Evolutionary conservation across 768 basidiomycete species (phyloP), one percentile per base, ranked within the genome.

Genomic region (Ephemerocybe angulata): DNA sequence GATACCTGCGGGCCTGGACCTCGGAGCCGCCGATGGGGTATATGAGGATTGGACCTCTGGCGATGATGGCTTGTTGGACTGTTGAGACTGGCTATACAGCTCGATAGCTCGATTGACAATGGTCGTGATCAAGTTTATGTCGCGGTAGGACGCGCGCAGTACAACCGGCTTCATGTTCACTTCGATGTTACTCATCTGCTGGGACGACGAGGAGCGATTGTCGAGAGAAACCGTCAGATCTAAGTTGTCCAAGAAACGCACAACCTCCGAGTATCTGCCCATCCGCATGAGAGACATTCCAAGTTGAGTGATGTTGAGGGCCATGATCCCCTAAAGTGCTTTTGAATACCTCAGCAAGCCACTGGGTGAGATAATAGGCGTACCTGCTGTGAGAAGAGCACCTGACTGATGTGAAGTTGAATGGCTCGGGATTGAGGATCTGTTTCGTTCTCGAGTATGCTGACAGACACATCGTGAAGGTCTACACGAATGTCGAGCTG

Each of bases 271-370:
- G 43, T 83, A 76, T 59, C 80, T 80, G 59, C 90, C 91, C 94
- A 99, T 98, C 27, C 81, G 80, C 56, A 86, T 83, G 28, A 99
- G 76, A 2, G 93, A 97, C 96, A 99, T 98, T 21, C 97, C 97
- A 8, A 98, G 77, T 28, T 80, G 81, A 51, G 79, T 84, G 29
- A 98, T 74, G 31, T 82, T 93, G 53, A 98, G 72, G 1, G 94
- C 90, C 57, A 91, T 67, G 31, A 93, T 82, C 6, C 86, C 86
- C 91, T 98, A 46, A 21, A 43, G 21, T 29, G 52, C 31, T 12
- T 11, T n/a, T 41, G 22, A 27, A 56, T 65, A 8, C 38, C 7
- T 17, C 58, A 38, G 22, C 44, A 49, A 24, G 17, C 44, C 12
- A 7, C 5, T 33, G 21, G 28, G 27, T 33, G 31, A 24, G 21